Percentiles rank a stretch among this genome's conserved stretches.
phyloP scores from a whole-genome alignment of 371 early-diverging fungal species.

The Mortierella sp. region DNA sequence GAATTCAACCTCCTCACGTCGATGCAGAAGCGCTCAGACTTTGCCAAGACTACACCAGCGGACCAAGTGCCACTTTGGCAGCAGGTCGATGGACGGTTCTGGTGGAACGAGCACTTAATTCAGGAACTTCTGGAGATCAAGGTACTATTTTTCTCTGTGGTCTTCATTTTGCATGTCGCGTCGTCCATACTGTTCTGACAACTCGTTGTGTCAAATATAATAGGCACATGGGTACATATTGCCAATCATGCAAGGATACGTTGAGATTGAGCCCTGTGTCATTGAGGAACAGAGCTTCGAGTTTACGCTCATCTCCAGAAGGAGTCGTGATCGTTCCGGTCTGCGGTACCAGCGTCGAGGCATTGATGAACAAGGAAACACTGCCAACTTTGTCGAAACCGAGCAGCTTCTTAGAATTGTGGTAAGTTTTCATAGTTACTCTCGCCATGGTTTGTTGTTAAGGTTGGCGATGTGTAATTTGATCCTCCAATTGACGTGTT shows the following conservation, averaged over 20 bases:
- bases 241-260: slow-evolving; percentile 79
- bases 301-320: slow-evolving; percentile 69
- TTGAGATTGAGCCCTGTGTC: slow-evolving; percentile 72
- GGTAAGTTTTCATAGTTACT: slow-evolving; percentile 13
- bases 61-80: slow-evolving; percentile 53
- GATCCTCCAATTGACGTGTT: not conserved
- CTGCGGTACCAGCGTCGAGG: slow-evolving; percentile 97
- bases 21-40: slow-evolving; percentile 44
- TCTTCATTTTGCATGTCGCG: not conserved
- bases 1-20: slow-evolving; percentile 58
- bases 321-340: slow-evolving; percentile 72
- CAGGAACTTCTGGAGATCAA: slow-evolving; percentile 62
- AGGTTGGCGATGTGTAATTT: too few species aligned
- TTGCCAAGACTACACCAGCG: slow-evolving; percentile 26
- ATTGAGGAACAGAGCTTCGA: slow-evolving; percentile 72
- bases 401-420: slow-evolving; percentile 82
- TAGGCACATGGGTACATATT: slow-evolving; percentile 74
- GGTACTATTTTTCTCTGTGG: slow-evolving; percentile 20
- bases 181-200: not conserved
- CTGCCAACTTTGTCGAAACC: slow-evolving; percentile 98
- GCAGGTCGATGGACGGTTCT: slow-evolving; percentile 68
- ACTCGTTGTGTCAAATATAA: not conserved
- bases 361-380: slow-evolving; percentile 93
- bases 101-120: slow-evolving; percentile 78
- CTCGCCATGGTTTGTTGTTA: not conserved